Base-by-base conservation (phyloP, 148 eudicot species). In the Chenopodium album region DNA sequence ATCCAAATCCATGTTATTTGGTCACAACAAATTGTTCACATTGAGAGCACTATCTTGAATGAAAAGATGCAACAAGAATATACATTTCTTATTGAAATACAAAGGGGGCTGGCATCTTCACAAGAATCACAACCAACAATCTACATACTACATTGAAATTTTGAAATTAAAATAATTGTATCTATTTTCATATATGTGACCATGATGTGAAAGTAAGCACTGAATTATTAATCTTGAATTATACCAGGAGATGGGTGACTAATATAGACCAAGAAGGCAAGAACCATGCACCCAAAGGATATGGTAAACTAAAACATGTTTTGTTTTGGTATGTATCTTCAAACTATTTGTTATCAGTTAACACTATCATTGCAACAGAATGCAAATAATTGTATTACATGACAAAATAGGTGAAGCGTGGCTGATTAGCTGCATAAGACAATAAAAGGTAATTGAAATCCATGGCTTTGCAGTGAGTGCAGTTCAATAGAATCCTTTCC, bases 361-460 rank as follows among this genome's bases (percentile, higher is more conserved):
- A 20, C 44, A 41, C 50, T 41, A 37, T 19, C 34, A 54, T 79
- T 13, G 23, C 46, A 23, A 46, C 16, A 66, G 72, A 31, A 69
- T 26, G 26, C n/a, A 2, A 22, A 22, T 56, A 37, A 75, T 31
- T 64, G n/a, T 44, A 9, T 22, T 22, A 44, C 9, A 54, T 23
- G 11, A 62, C 7, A 1, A 62, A 9, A 62, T 7, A 5, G 11
- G 66, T 62, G 20, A 31, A 4, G 6, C 32, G 46, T 13, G 13
- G 59, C 62, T 19, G 62, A 50, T 13, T 50, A 50, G 22, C 31
- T 12, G 10, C 28, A 10, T 12, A 62, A n/a, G 41, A 14, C 59
- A 64, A 65, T 5, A 34, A 46, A 62, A 65, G 50, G 74, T 68
- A 74, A 78, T 70, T 34, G 68, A 19, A 79, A 79, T 46, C 19